Conservation (phyloP, 1,139 yeast species). For the Protomyces inundatus region DNA sequence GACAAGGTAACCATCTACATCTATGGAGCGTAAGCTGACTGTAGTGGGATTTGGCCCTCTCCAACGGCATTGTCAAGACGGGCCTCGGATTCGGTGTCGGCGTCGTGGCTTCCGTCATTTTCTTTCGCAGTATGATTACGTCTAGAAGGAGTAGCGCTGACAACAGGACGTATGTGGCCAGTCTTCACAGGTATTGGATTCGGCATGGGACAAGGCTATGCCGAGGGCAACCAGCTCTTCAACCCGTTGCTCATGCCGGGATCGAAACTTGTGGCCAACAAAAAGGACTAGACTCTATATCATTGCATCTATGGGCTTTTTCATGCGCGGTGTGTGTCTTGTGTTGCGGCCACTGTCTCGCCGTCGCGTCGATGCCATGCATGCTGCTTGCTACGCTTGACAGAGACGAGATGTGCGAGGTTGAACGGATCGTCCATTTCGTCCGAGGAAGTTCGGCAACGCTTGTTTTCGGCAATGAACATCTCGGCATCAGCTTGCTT, state of each 20-base stretch:
- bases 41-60: constrained; percentile 91
- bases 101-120: constrained; percentile 82
- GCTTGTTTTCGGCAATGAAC: too few species aligned
- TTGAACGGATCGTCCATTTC: background rate
- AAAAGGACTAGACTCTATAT: constrained; percentile 1
- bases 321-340: too few species aligned
- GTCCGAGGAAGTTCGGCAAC: background rate
- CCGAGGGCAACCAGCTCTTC: constrained; percentile 29
- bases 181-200: constrained; percentile 30
- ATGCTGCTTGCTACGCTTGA: background rate
- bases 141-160: background rate
- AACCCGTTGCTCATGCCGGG: constrained; percentile 27
- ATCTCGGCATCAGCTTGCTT: background rate
- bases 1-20: constrained; percentile 49
- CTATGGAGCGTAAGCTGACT: background rate
- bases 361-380: background rate
- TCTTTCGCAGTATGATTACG: constrained; percentile 60
- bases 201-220: constrained; percentile 30
- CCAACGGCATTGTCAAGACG: constrained; percentile 89
- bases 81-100: constrained; percentile 98
- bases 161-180: constrained; percentile 30
- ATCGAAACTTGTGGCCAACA: constrained; percentile 13
- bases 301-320: too few species aligned
- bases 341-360: background rate
- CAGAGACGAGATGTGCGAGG: background rate